These are phyloP conservation scores for Carallia brachiata DNA, from an alignment of 345 rosid genomes.

Conservation along the genomic window DNA sequence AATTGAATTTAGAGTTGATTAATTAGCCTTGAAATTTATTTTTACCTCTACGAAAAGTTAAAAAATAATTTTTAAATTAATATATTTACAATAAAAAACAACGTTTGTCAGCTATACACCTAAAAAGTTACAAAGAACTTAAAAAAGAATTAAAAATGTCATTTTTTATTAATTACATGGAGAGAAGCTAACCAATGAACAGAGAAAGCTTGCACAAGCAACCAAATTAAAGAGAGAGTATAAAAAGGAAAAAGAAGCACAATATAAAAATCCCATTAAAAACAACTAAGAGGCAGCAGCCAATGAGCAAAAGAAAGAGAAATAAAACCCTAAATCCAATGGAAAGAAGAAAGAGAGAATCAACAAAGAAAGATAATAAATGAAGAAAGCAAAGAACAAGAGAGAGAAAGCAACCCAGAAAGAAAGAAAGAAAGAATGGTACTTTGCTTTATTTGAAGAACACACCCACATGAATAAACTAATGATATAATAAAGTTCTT, in stretches of 20 bases:
- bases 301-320: not conserved
- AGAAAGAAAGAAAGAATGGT: not conserved
- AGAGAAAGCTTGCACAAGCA: slow-evolving; percentile 4
- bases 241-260: not conserved
- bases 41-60: no score
- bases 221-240: not conserved
- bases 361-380: not conserved
- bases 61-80: no score
- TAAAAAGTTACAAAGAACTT: no score
- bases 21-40: no score
- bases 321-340: slow-evolving; percentile 12
- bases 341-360: slow-evolving; percentile 11
- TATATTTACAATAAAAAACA: not conserved
- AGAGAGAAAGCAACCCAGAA: not conserved
- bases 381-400: not conserved
- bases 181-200: slow-evolving; percentile 8
- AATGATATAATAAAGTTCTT: no score
- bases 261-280: not conserved
- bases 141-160: not conserved
- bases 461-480: not conserved
- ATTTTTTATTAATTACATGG: not conserved
- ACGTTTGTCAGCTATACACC: no score
- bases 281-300: not conserved
- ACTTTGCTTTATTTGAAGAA: slow-evolving; percentile 8
- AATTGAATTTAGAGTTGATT: no score